Conservation (phyloP, 768 basidiomycete species). For the Podaxis sp. region DNA sequence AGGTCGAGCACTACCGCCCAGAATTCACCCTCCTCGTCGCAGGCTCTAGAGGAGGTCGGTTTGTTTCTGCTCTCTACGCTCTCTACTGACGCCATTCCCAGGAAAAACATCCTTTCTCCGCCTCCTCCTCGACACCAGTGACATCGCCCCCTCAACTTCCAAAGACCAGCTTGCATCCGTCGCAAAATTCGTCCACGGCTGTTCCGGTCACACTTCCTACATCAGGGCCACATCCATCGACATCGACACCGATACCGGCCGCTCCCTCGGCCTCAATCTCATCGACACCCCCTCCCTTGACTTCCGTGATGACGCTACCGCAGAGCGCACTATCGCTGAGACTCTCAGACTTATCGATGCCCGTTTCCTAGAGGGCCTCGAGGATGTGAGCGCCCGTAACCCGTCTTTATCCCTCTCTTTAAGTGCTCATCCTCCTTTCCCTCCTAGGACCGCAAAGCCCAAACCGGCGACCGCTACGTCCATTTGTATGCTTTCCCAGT, state of each 20-base stretch:
- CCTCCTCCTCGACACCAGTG: conserved; percentile 79
- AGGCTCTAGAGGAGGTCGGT: conserved; percentile 69
- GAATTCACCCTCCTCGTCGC: conserved; percentile 76
- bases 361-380: conserved; percentile 70
- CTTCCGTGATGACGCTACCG: conserved; percentile 61
- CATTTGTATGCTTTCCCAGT: conserved; percentile 61
- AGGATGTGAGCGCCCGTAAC: conserved; percentile 62
- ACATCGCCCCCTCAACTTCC: conserved; percentile 58
- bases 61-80: conserved; percentile 17
- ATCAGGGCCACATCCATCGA: conserved; percentile 71
- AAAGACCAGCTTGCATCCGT: conserved; percentile 79
- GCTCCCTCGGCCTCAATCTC: conserved; percentile 62
- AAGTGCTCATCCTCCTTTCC: conserved; percentile 19
- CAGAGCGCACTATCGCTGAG: conserved; percentile 65
- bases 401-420: conserved; percentile 19
- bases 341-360: conserved; percentile 72
- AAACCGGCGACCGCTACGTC: conserved; percentile 73
- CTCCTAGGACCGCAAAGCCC: conserved; percentile 67
- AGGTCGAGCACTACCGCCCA: conserved; percentile 45
- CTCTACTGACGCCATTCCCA: conserved; percentile 26
- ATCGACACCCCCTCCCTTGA: conserved; percentile 85
- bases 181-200: conserved; percentile 81
- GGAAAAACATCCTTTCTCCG: conserved; percentile 88
- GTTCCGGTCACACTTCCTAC: conserved; percentile 68
- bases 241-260: conserved; percentile 58